Base-by-base conservation (phyloP, 129 eudicot genomes). In the Saposhnikovia divaricata region DNA sequence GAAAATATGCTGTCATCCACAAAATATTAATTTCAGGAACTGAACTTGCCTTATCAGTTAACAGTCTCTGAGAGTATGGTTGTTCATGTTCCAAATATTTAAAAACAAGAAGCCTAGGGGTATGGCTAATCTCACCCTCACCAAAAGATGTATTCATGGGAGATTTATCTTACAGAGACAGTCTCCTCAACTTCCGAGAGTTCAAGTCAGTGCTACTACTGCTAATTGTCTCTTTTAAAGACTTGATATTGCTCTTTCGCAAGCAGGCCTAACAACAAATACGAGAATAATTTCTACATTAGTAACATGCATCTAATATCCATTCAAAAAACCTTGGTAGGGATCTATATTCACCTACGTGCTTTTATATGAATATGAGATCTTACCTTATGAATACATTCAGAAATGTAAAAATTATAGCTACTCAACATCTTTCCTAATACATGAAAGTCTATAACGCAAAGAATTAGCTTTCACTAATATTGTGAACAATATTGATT, bases 31-130 rank as follows among this genome's bases (percentile, higher is more conserved):
- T 28, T 46, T 23, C 40, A 80, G 27, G 51, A 7, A 46, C 44
- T 74, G 59, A 78, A 81, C 65, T 82, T 85, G 84, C 97, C 95
- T 87, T 88, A 44, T 81, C 86, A 77, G 86, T n/a, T 48, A 93
- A 79, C 31, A 94, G 90, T 83, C 59, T 59, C 34, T 97, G 90
- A 12, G 12, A 9, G 85, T 82, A 31, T 31, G 34, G 34, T 31
- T 31, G 34, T 31, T 31, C 34, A 31, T 31, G 34, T 31, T 31
- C 34, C 34, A 31, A 31, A 31, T 31, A 31, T 31, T 31, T 1
- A 31, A 31, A 31, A 0, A 31, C 34, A 31, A 43, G 81, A 6
- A 0, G 27, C 25, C 83, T 89, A 72, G 71, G 87, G n/a, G 85
- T 74, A 43, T 39, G 48, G 75, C 79, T 23, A 59, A 47, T 72